Evolutionary conservation across 2,329 filamentous ascomycete species (phyloP).

Genomic region (Neopestalotiopsis sp.): DNA sequence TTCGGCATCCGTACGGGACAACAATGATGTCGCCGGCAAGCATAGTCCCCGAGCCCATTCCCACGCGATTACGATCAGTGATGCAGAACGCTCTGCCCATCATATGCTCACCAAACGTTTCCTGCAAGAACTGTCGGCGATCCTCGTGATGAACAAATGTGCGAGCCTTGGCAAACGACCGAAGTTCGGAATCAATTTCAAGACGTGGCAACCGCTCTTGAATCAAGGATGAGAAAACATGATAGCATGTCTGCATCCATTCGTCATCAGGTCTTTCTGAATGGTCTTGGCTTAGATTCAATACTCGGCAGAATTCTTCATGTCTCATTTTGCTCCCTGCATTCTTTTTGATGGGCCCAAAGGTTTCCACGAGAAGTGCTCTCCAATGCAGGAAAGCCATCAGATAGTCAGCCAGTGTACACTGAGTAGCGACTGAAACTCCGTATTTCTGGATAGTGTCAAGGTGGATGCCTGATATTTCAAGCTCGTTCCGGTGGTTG

Average conservation of each 20-base stretch:
- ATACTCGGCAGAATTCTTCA: slow-evolving; percentile 39
- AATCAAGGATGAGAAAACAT: slow-evolving; percentile 28
- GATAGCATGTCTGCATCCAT: slow-evolving; percentile 30
- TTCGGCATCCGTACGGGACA: slow-evolving; percentile 42
- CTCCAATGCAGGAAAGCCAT: slow-evolving; percentile 44
- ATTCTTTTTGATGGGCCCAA: slow-evolving; percentile 8
- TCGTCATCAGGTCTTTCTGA: too few species aligned
- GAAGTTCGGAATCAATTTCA: neutral
- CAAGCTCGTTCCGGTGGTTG: slow-evolving; percentile 31
- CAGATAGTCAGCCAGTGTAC: slow-evolving; percentile 37
- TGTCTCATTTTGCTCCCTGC: slow-evolving; percentile 21
- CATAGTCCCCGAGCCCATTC: slow-evolving; percentile 41
- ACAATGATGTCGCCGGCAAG: slow-evolving; percentile 35
- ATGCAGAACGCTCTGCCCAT: slow-evolving; percentile 32
- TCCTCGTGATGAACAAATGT: neutral
- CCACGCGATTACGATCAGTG: slow-evolving; percentile 30
- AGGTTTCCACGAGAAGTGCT: slow-evolving; percentile 29
- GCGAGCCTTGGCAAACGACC: neutral
- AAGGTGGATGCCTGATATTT: slow-evolving; percentile 37
- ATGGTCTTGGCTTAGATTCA: too few species aligned
- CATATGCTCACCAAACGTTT: slow-evolving; percentile 27
- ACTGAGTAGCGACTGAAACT: slow-evolving; percentile 35
- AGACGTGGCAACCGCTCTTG: slow-evolving; percentile 27
- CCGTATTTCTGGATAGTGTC: slow-evolving; percentile 31
- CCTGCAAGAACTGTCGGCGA: slow-evolving; percentile 24